Percentiles rank a stretch among this genome's conserved stretches.
These are phyloP conservation scores for Solanum medicagineum DNA, from an alignment of 257 asterid genomes.

Conservation along the genomic window DNA sequence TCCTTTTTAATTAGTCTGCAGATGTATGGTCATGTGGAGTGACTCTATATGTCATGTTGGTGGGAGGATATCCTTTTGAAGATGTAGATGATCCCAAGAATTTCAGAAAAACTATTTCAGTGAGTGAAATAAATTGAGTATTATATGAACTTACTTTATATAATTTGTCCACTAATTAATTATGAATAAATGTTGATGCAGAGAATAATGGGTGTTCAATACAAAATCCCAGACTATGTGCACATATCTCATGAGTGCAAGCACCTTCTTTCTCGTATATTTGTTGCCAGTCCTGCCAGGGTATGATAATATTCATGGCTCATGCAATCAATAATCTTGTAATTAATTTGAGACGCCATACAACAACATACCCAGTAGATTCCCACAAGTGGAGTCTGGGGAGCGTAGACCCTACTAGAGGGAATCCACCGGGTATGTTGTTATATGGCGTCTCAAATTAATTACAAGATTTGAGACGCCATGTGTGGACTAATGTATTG, in stretches of 20 bases:
- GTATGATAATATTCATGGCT: constrained; percentile 3
- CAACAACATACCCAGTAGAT: too few relatives aligned
- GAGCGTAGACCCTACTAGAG: too few relatives aligned
- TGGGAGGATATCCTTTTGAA: constrained; percentile 76
- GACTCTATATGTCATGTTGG: constrained; percentile 65
- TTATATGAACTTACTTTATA: too few relatives aligned
- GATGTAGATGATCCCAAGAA: constrained; percentile 51
- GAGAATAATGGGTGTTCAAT: constrained; percentile 41
- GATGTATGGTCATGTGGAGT: constrained; percentile 82
- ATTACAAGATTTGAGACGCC: too few relatives aligned
- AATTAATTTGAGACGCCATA: too few relatives aligned
- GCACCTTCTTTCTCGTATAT: constrained; percentile 45
- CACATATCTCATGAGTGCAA: constrained; percentile 54
- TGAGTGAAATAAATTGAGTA: neutral
- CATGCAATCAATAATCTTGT: neutral
- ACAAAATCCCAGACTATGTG: constrained; percentile 54
- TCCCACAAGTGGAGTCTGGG: too few relatives aligned
- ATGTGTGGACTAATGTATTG: neutral
- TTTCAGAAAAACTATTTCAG: constrained; percentile 52
- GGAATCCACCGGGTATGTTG: too few relatives aligned
- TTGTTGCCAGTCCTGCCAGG: constrained; percentile 32
- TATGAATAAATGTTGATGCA: neutral
- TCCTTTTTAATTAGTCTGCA: constrained; percentile 22
- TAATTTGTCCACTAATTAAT: neutral
- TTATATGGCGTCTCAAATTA: too few relatives aligned